Percentiles rank a stretch among this genome's conserved stretches.
phyloP scores from a whole-genome alignment of 2,329 filamentous ascomycete genomes.

The Apiospora aurea region DNA sequence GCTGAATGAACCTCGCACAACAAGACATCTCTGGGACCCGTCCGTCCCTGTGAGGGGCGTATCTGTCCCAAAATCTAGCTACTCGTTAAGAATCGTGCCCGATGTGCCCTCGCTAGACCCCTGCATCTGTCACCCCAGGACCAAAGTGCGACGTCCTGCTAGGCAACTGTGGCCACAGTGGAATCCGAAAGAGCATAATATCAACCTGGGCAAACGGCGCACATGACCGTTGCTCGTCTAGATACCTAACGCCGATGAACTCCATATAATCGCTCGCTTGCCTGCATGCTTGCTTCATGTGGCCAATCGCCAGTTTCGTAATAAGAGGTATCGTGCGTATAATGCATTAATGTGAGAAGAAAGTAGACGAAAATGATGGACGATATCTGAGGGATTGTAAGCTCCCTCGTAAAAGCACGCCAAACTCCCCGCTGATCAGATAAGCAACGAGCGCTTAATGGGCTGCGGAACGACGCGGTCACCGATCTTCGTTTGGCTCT shows the following conservation, averaged over 20 bases:
- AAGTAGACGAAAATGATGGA: neutral
- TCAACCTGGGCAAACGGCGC: too few relatives aligned
- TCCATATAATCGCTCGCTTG: neutral
- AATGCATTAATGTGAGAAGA: neutral
- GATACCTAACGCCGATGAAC: neutral
- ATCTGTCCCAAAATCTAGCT: neutral
- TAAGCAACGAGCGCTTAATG: slow-evolving; percentile 27
- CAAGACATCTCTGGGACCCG: neutral
- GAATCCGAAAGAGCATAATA: neutral
- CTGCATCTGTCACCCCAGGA: neutral
- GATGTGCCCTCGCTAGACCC: neutral
- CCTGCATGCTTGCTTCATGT: neutral
- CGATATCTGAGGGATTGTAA: neutral
- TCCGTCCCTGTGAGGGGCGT: neutral
- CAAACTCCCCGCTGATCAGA: neutral
- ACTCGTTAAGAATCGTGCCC: neutral
- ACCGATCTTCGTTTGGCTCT: slow-evolving; percentile 17
- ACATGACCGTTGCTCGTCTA: neutral
- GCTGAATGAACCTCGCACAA: neutral
- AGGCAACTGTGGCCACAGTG: neutral
- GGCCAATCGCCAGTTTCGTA: neutral
- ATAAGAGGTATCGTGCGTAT: slow-evolving; percentile 3
- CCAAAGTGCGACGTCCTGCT: neutral
- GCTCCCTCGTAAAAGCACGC: neutral
- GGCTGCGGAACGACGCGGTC: slow-evolving; percentile 25